Evolutionary conservation across 441 rosid species (phyloP), one percentile per base, ranked within the genome.

Genomic region (Aleurites moluccanus): DNA sequence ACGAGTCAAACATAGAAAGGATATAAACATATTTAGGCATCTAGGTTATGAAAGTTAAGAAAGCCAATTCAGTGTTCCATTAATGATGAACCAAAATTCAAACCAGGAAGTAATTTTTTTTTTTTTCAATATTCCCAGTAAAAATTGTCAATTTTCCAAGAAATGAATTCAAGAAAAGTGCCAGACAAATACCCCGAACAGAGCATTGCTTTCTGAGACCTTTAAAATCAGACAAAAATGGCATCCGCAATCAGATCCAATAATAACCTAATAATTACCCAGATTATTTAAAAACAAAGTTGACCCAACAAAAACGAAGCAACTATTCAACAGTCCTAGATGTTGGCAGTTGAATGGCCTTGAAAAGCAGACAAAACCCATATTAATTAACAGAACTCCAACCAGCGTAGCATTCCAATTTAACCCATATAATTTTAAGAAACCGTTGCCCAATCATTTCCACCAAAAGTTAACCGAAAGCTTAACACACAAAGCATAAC

Each of bases 241-340:
- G 64, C 38, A 38, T 53, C 16, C 42, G 35, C 21, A 49, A 49
- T 14, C 60, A 67, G 52, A 61, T 27, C 73, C 66, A 49, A 60
- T 18, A 63, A 35, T 57, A 4, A 45, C 33, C 44, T 30, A 74
- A 53, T 66, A 44, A 3, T 45, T 25, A 27, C 11, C 71, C 20
- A 73, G 3, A n/a, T n/a, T 11, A 14, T 11, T 49, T 18, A 6
- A 47, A 45, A 27, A 72, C 64, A 70, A 20, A 1, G 28, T 18
- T 28, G 56, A 44, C n/a, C 11, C 49, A 55, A 33, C 30, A 49
- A 45, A 64, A 21, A 72, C 3, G 13, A 21, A 38, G 8, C 50
- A 55, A 23, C 6, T 14, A 23, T 15, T 38, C 49, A 56, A 44
- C 23, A 6, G 14, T 23, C 11, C 30, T 18, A 44, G 18, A 28